These are phyloP conservation scores for Torrubiellomyces zombiae DNA, from an alignment of 2,329 filamentous ascomycete genomes.

Conservation along the genomic window DNA sequence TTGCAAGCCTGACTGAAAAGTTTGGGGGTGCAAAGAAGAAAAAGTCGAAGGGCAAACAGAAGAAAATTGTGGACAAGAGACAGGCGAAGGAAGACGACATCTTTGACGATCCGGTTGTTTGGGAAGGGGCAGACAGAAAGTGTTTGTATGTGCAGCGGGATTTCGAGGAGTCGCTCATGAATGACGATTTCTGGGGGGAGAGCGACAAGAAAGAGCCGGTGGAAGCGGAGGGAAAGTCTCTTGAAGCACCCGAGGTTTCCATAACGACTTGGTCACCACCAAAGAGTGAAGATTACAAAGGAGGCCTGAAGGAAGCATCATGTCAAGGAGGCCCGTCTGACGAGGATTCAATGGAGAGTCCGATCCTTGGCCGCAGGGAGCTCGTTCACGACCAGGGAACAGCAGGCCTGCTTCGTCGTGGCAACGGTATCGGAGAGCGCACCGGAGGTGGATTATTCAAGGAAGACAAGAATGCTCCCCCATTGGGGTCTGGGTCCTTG, in stretches of 20 bases:
- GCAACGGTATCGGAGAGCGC: slow-evolving; percentile 14
- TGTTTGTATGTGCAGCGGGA: slow-evolving; percentile 10
- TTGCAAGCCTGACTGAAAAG: slow-evolving; percentile 18
- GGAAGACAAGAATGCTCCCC: slow-evolving; percentile 12
- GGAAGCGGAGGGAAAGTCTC: slow-evolving; percentile 3
- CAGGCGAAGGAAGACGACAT: slow-evolving; percentile 22
- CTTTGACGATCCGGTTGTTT: slow-evolving; percentile 26
- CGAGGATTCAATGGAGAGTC: slow-evolving; percentile 19
- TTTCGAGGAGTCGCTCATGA: slow-evolving; percentile 4
- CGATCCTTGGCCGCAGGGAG: slow-evolving; percentile 17
- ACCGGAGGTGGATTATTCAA: slow-evolving; percentile 13
- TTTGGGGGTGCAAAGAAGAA: slow-evolving; percentile 14
- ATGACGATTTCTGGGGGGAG: slow-evolving; percentile 14
- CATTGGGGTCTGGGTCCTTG: slow-evolving; percentile 11
- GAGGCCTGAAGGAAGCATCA: slow-evolving; percentile 9
- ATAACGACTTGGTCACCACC: too few species aligned
- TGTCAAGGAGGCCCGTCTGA: slow-evolving; percentile 10
- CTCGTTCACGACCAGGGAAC: slow-evolving; percentile 6
- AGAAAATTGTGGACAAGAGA: slow-evolving; percentile 23
- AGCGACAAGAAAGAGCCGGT: slow-evolving; percentile 4
- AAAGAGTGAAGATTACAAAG: slow-evolving; percentile 8
- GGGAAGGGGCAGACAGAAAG: slow-evolving; percentile 26
- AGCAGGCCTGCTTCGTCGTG: slow-evolving; percentile 14
- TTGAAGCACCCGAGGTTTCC: slow-evolving; percentile 5
- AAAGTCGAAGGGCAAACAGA: slow-evolving; percentile 10